Percentiles rank a stretch among this genome's conserved stretches.
Evolutionary conservation across 768 basidiomycete genomes (phyloP).

Genomic region (Boletus tylopilopsis): DNA sequence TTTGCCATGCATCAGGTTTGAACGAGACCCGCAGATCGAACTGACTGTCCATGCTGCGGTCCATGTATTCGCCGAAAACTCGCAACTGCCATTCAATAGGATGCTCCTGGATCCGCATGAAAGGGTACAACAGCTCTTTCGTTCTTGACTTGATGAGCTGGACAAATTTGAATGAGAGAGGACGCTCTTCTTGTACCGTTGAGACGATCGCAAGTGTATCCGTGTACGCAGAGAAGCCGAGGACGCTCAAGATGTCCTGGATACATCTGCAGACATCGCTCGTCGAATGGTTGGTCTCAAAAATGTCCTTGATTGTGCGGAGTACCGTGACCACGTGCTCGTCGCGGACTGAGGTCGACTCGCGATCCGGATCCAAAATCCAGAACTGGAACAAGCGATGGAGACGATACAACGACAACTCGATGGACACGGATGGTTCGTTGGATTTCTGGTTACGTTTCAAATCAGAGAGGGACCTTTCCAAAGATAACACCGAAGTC

Average conservation of each 20-base stretch:
- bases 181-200: constrained; percentile 21
- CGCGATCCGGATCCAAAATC: constrained; percentile 44
- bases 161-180: constrained; percentile 49
- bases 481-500: constrained; percentile 16
- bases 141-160: constrained; percentile 51
- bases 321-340: constrained; percentile 44
- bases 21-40: constrained; percentile 57
- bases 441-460: constrained; percentile 43
- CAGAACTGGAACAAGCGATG: constrained; percentile 50
- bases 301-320: constrained; percentile 45
- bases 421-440: constrained; percentile 43
- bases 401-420: constrained; percentile 50
- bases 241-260: constrained; percentile 35
- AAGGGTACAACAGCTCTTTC: constrained; percentile 38
- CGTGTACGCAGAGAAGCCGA: constrained; percentile 47
- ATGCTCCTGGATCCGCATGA: constrained; percentile 54
- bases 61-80: constrained; percentile 70
- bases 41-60: constrained; percentile 63
- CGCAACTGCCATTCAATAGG: constrained; percentile 65
- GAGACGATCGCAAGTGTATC: constrained; percentile 14
- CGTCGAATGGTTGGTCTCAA: constrained; percentile 31
- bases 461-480: constrained; percentile 36
- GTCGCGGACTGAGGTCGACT: constrained; percentile 40
- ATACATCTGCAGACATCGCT: constrained; percentile 33
- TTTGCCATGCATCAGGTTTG: constrained; percentile 69